Evolutionary conservation across 2,329 filamentous ascomycete species (phyloP).

Genomic region (Calonectria pseudoturangicola): DNA sequence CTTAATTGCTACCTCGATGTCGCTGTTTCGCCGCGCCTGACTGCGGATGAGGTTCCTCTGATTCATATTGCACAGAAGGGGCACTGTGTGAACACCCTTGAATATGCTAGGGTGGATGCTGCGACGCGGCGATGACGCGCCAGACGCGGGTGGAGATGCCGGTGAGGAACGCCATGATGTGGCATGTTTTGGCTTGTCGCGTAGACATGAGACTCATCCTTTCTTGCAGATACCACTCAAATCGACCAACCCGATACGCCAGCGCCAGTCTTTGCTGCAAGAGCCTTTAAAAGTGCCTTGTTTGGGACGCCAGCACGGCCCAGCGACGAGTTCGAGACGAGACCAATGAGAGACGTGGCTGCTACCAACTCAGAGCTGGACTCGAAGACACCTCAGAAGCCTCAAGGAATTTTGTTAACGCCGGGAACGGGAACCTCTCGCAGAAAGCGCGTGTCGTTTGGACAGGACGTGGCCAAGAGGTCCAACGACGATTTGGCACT

Average conservation of each 20-base stretch:
- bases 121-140: slow-evolving; percentile 65
- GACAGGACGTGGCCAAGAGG: slow-evolving; percentile 71
- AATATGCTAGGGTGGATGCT: slow-evolving; percentile 78
- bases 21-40: slow-evolving; percentile 35
- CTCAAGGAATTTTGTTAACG: slow-evolving; percentile 77
- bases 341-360: slow-evolving; percentile 50
- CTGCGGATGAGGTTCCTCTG: slow-evolving; percentile 41
- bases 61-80: slow-evolving; percentile 27
- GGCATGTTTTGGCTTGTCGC: background rate
- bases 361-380: slow-evolving; percentile 52
- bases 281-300: slow-evolving; percentile 78
- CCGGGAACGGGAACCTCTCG: slow-evolving; percentile 77
- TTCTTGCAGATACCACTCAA: slow-evolving; percentile 64
- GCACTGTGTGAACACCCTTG: slow-evolving; percentile 24
- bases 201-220: slow-evolving; percentile 17
- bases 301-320: slow-evolving; percentile 74
- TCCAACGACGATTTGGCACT: slow-evolving; percentile 60
- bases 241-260: slow-evolving; percentile 78
- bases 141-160: slow-evolving; percentile 55
- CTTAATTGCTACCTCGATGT: slow-evolving; percentile 43
- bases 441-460: slow-evolving; percentile 80
- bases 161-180: slow-evolving; percentile 50
- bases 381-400: slow-evolving; percentile 69
- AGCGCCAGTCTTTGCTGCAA: slow-evolving; percentile 79
- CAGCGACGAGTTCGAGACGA: slow-evolving; percentile 57